These are phyloP conservation scores for Hypoxylon sp. DNA, from an alignment of 2,329 filamentous ascomycete genomes.

Conservation along the genomic window DNA sequence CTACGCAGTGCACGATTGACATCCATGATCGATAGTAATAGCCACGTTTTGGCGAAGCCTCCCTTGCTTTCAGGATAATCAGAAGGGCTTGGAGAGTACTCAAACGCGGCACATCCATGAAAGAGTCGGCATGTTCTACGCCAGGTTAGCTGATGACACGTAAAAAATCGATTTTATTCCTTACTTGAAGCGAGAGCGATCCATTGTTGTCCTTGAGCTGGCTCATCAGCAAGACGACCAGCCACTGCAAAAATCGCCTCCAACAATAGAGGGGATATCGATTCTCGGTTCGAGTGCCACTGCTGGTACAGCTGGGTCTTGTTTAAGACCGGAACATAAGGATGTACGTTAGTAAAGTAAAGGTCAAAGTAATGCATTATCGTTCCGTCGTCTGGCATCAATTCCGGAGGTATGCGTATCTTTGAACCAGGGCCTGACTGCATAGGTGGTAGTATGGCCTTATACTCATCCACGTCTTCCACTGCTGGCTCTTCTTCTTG, in stretches of 20 bases:
- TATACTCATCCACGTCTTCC: slow-evolving; percentile 80
- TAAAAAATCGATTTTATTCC: slow-evolving; percentile 42
- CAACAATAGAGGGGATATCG: slow-evolving; percentile 88
- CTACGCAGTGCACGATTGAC: slow-evolving; percentile 89
- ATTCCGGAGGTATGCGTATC: slow-evolving; percentile 88
- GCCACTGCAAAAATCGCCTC: slow-evolving; percentile 94
- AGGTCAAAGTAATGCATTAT: slow-evolving; percentile 88
- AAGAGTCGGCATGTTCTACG: slow-evolving; percentile 88
- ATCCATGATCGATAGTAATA: slow-evolving; percentile 99
- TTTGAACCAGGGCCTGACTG: slow-evolving; percentile 79
- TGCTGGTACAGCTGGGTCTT: slow-evolving; percentile 87
- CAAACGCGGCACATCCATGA: slow-evolving; percentile 90
- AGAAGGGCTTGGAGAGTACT: slow-evolving; percentile 93
- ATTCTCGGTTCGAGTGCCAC: slow-evolving; percentile 86
- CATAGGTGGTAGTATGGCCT: slow-evolving; percentile 77
- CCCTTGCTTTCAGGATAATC: slow-evolving; percentile 89
- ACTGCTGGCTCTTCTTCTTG: slow-evolving; percentile 73
- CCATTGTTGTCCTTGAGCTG: slow-evolving; percentile 90
- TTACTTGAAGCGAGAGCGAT: slow-evolving; percentile 87
- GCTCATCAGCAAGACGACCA: slow-evolving; percentile 85
- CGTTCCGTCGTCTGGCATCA: slow-evolving; percentile 92
- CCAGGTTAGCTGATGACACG: slow-evolving; percentile 48
- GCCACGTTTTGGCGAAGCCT: slow-evolving; percentile 91
- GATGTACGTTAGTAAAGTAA: slow-evolving; percentile 91
- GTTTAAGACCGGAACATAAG: slow-evolving; percentile 91